Evolutionary conservation across 768 basidiomycete genomes (phyloP).

Genomic region (Russula dissimulans): DNA sequence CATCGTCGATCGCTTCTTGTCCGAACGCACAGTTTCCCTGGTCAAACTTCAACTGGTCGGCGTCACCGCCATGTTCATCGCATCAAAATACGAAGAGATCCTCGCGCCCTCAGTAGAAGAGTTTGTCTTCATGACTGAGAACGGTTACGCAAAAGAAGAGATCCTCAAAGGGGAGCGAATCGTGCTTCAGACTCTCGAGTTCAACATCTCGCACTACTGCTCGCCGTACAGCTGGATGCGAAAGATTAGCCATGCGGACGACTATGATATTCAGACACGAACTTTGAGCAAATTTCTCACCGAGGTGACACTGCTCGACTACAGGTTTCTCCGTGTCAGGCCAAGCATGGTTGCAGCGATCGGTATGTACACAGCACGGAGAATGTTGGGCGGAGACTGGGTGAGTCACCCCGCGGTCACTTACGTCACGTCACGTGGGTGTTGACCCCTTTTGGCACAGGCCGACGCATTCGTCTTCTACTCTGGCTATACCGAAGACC

Average conservation of each 20-base stretch:
- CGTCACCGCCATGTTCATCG: conserved; percentile 98
- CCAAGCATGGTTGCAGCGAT: conserved; percentile 92
- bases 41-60: conserved; percentile 92
- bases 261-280: conserved; percentile 95
- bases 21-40: conserved; percentile 63
- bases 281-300: conserved; percentile 97
- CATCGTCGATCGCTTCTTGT: conserved; percentile 73
- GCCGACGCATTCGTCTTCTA: conserved; percentile 87
- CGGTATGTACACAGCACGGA: conserved; percentile 92
- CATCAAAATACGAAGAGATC: conserved; percentile 98
- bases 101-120: conserved; percentile 96
- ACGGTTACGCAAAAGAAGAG: conserved; percentile 88
- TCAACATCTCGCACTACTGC: conserved; percentile 94
- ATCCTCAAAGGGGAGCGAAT: conserved; percentile 98
- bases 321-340: conserved; percentile 88
- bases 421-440: conserved; percentile 19
- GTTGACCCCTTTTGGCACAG: conserved; percentile 36
- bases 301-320: conserved; percentile 88
- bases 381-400: conserved; percentile 94
- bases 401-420: conserved; percentile 42
- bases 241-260: conserved; percentile 96
- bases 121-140: conserved; percentile 97
- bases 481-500: conserved; percentile 85
- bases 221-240: conserved; percentile 99
- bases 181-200: conserved; percentile 89